These are phyloP conservation scores for Silene latifolia DNA, from an alignment of 148 eudicot species.

Conservation along the genomic window DNA sequence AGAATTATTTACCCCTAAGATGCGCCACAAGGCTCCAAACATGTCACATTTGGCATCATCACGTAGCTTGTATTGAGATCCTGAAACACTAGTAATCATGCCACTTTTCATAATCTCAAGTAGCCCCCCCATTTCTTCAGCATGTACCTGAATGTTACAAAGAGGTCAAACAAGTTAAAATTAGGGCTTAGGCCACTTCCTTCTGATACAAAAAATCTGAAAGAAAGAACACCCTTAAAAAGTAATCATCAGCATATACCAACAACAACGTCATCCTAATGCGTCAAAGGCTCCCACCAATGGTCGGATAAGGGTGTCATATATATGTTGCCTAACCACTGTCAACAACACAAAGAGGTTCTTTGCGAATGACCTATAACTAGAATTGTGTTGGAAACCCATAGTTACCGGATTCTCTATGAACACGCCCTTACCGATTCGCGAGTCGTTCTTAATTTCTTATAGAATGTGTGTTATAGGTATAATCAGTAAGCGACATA, in stretches of 20 bases:
- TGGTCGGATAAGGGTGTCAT: not conserved
- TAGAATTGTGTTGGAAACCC: not conserved
- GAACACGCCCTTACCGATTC: too few species aligned
- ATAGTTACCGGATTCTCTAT: too few species aligned
- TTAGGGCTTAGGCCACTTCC: constrained; percentile 1
- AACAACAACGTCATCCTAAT: not conserved
- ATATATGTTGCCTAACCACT: not conserved
- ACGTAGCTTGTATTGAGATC: constrained; percentile 71
- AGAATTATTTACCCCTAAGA: constrained; percentile 67
- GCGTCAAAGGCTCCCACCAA: not conserved
- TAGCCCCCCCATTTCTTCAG: constrained; percentile 81
- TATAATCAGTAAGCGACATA: too few species aligned
- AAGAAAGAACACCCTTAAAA: not conserved
- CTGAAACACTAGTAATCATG: constrained; percentile 80
- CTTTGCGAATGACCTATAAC: not conserved
- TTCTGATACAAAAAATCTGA: not conserved
- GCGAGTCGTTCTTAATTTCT: too few species aligned
- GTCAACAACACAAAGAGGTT: not conserved
- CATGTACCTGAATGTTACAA: constrained; percentile 55
- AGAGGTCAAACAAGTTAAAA: not conserved
- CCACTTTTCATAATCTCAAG: constrained; percentile 94
- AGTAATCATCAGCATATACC: not conserved
- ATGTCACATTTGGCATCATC: constrained; percentile 91
- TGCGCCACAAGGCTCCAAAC: constrained; percentile 93
- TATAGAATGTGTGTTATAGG: too few species aligned